Evolutionary conservation across 495 filamentous ascomycete genomes (phyloP).

Genomic region (Recurvomyces mirabilis): DNA sequence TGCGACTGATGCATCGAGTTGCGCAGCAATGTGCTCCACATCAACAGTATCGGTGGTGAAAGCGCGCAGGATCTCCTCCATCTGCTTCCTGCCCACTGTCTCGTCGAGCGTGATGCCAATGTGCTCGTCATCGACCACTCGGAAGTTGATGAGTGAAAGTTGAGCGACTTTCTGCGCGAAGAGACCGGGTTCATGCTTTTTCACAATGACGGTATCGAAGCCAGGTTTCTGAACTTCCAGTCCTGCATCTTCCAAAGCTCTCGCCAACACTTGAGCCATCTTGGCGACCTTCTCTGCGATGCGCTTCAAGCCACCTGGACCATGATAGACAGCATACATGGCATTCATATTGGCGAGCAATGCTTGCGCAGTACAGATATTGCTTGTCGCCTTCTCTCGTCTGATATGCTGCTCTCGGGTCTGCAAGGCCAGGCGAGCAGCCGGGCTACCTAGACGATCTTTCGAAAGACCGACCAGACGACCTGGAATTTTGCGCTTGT

Average conservation of each 20-base stretch:
- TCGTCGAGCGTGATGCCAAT: constrained; percentile 65
- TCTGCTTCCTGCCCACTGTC: constrained; percentile 50
- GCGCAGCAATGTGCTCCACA: constrained; percentile 28
- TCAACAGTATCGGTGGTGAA: constrained; percentile 26
- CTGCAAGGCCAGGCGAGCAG: constrained; percentile 82
- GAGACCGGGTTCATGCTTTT: constrained; percentile 36
- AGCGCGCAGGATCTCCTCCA: constrained; percentile 47
- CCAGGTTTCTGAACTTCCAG: constrained; percentile 46
- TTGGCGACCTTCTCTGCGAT: constrained; percentile 72
- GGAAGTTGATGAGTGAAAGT: constrained; percentile 49
- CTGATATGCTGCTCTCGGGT: constrained; percentile 96
- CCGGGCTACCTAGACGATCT: constrained; percentile 72
- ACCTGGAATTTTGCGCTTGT: constrained; percentile 93
- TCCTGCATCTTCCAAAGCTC: constrained; percentile 54
- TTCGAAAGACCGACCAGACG: constrained; percentile 88
- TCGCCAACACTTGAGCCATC: constrained; percentile 57
- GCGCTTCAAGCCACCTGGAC: constrained; percentile 68
- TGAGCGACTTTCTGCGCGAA: constrained; percentile 41
- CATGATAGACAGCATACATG: constrained; percentile 96
- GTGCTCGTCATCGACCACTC: constrained; percentile 47
- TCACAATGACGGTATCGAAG: constrained; percentile 76
- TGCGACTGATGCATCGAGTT: constrained; percentile 16
- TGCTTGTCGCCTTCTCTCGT: constrained; percentile 95
- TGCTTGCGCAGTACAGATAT: constrained; percentile 96
- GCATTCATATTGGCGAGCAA: constrained; percentile 94